phyloP scores from a whole-genome alignment of 129 eudicot species.

The Smallanthus sonchifolius region DNA sequence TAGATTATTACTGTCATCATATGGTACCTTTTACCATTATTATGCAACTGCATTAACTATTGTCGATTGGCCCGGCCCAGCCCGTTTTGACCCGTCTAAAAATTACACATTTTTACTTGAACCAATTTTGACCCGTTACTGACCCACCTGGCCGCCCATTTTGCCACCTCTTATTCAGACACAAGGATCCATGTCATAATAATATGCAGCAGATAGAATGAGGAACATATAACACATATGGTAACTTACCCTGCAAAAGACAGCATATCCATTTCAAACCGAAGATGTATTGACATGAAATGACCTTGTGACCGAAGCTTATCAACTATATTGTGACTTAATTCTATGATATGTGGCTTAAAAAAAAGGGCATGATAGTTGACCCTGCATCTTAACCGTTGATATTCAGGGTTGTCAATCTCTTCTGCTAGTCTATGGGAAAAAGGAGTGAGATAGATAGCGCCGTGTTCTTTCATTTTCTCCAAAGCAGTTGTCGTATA shows the following conservation, averaged over 20 bases:
- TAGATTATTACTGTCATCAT: background rate
- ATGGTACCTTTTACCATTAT: background rate
- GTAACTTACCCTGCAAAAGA: conserved; percentile 91
- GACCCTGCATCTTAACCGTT: conserved; percentile 92
- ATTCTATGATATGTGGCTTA: conserved; percentile 82
- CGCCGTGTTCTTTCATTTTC: conserved; percentile 92
- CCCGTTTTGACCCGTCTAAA: conserved; percentile 2
- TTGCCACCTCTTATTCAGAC: background rate
- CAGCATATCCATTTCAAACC: conserved; percentile 98
- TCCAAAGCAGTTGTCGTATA: conserved; percentile 67
- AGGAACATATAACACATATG: background rate
- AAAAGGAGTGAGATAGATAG: conserved; percentile 90
- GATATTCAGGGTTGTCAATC: conserved; percentile 85
- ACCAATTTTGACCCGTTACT: background rate
- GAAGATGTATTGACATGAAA: conserved; percentile 97
- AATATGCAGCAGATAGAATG: background rate
- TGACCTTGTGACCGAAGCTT: conserved; percentile 79
- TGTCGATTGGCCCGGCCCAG: background rate
- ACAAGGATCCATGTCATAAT: background rate
- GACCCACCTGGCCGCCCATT: background rate
- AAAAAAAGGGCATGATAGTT: conserved; percentile 89
- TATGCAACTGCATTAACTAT: background rate
- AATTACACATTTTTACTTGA: background rate
- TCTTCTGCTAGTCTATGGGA: conserved; percentile 99
- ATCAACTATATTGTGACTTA: conserved; percentile 71